Evolutionary conservation across 192 early-diverging fungal genomes (phyloP).

Genomic region (Neocallimastix lanati): DNA sequence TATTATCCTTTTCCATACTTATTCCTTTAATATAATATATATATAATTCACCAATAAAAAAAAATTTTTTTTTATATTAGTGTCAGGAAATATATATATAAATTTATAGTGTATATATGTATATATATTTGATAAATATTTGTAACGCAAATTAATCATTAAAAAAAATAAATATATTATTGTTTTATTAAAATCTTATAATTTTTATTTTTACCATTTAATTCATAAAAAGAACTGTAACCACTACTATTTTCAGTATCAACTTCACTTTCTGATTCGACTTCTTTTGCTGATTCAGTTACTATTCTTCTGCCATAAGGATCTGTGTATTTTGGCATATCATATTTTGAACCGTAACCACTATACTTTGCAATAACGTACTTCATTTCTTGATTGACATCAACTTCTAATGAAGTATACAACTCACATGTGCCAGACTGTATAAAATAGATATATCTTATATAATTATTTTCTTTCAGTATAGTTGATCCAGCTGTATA

Average conservation of each 20-base stretch:
- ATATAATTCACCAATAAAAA: too few species aligned
- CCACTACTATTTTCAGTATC: background rate
- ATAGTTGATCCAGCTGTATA: background rate
- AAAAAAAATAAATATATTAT: too few species aligned
- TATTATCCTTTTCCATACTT: background rate
- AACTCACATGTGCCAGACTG: background rate
- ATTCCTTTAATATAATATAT: background rate
- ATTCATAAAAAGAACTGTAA: background rate
- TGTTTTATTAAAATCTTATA: too few species aligned
- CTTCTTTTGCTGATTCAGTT: background rate
- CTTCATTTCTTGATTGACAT: background rate
- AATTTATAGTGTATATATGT: too few species aligned
- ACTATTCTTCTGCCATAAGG: background rate
- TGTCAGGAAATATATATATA: too few species aligned
- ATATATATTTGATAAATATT: too few species aligned
- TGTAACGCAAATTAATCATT: too few species aligned
- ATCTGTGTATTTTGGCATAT: background rate
- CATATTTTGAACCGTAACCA: background rate
- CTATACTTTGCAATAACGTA: background rate
- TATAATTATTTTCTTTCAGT: background rate
- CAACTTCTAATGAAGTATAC: background rate
- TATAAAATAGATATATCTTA: background rate
- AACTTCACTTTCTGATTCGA: background rate
- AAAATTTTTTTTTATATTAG: too few species aligned
- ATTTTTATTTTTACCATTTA: too few species aligned